phyloP scores from a whole-genome alignment of 345 rosid species.

The Aethionema arabicum region DNA sequence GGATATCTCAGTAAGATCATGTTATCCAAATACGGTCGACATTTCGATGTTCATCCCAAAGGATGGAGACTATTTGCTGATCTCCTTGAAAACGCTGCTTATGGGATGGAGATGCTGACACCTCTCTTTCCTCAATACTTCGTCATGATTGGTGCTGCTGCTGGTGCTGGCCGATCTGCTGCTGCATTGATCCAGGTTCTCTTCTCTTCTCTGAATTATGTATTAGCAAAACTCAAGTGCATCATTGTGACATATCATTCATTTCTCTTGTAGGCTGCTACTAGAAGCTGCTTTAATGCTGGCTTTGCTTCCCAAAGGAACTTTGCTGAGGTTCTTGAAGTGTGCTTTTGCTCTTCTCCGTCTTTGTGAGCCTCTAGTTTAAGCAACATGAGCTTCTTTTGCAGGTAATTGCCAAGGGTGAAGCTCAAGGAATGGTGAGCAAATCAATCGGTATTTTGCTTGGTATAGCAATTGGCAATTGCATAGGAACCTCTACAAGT shows the following conservation, averaged over 20 bases:
- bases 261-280: constrained; percentile 61
- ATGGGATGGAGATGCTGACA: constrained; percentile 90
- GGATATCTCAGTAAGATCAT: constrained; percentile 91
- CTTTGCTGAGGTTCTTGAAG: constrained; percentile 76
- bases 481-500: constrained; percentile 69
- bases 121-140: constrained; percentile 89
- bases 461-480: constrained; percentile 81
- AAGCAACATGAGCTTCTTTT: constrained; percentile 23
- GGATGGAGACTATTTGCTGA: constrained; percentile 98
- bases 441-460: constrained; percentile 76
- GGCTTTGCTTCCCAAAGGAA: constrained; percentile 99
- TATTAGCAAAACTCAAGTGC: constrained; percentile 7
- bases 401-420: constrained; percentile 96
- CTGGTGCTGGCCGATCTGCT: constrained; percentile 94
- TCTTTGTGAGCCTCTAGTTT: not conserved
- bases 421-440: constrained; percentile 99
- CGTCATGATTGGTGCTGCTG: constrained; percentile 76
- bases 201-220: not conserved
- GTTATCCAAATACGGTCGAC: constrained; percentile 86
- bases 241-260: constrained; percentile 15
- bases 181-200: constrained; percentile 87
- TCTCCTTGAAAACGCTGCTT: constrained; percentile 88
- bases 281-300: constrained; percentile 94
- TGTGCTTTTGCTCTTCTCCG: not conserved
- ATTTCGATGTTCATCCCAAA: constrained; percentile 93